Base-by-base conservation (phyloP, 1,284 basidiomycete species). In the Mycosarcoma maydis region DNA sequence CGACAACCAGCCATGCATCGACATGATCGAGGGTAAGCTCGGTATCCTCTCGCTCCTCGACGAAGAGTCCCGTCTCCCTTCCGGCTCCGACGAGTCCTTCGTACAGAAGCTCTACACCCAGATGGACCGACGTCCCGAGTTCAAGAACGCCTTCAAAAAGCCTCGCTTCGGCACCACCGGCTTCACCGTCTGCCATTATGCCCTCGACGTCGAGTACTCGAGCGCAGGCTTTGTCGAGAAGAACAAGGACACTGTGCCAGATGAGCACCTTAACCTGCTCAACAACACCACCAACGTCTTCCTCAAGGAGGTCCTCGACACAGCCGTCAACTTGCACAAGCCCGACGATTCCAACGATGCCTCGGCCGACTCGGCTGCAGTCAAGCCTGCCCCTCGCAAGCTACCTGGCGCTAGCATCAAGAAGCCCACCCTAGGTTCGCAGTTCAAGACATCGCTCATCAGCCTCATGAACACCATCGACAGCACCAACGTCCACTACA, bases 221-320 rank as follows among this genome's bases (percentile, higher is more conserved):
- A 93, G 91, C 7, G 95, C 98, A 66, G 94, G 96, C 16, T 98
- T 99, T 84, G 86, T 98, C 81, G 96, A 99, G 84, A 99, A 98
- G 86, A 99, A 99, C 82, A 87, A 94, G 50, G 96, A 99, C 83
- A 97, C 96, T 2, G 96, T 99, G 2, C 96, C 96, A 0, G 96
- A 99, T 77, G 96, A 99, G 80, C 95, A 97, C 54, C 91, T 98
- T 86, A 85, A 88, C 7, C 85, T 98, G 11, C 86, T 99, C 29
- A 89, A 90, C 52, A 84, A 86, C 19, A 94, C 94, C 11, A 91
- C 90, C 81, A 98, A 98, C 79, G 84, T 88, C 1, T 98, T 99
- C 86, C 85, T 99, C 58, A 92, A 92, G 81, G 94, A 98, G 80
- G 93, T 98, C 33, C 85, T 99, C 27, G 94, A 97, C 75, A 67